These are phyloP conservation scores for Globisporangium paddicum DNA, from an alignment of 352 stramenopile species.

Conservation along the genomic window DNA sequence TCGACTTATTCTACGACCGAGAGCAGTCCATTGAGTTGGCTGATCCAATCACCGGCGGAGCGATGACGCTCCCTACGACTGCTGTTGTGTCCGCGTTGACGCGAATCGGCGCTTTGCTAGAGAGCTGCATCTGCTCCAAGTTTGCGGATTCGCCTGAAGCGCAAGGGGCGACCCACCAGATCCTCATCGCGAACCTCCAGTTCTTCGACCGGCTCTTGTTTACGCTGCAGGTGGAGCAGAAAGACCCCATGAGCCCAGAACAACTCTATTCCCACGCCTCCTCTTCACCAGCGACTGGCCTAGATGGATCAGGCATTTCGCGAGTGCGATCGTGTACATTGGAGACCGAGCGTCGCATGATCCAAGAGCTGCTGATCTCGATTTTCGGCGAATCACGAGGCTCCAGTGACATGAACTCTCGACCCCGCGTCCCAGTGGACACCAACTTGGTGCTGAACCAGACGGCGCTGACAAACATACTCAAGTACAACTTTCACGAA, in stretches of 20 bases:
- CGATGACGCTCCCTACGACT: constrained; percentile 22
- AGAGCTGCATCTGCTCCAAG: constrained; percentile 15
- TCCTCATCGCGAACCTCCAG: constrained; percentile 29
- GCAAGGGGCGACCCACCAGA: constrained; percentile 1
- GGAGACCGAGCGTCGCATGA: constrained; percentile 16
- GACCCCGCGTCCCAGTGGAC: constrained; percentile 19
- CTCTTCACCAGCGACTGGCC: background rate
- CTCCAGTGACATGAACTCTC: background rate
- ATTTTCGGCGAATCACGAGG: background rate
- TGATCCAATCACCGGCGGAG: constrained; percentile 27
- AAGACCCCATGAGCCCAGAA: background rate
- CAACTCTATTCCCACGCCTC: background rate
- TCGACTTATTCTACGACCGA: constrained; percentile 37
- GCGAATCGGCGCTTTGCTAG: constrained; percentile 24
- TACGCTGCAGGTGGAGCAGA: constrained; percentile 25
- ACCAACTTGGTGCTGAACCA: constrained; percentile 38
- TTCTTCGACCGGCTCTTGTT: constrained; percentile 53
- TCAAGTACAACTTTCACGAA: constrained; percentile 30
- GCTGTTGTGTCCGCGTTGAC: constrained; percentile 15
- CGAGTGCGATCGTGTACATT: constrained; percentile 23
- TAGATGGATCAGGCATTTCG: background rate
- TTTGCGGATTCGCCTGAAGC: background rate
- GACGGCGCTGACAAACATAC: constrained; percentile 37
- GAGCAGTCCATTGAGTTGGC: constrained; percentile 29
- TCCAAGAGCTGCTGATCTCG: constrained; percentile 1